phyloP scores from a whole-genome alignment of 805 yeast species.

The Blastobotrys mokoenaii region DNA sequence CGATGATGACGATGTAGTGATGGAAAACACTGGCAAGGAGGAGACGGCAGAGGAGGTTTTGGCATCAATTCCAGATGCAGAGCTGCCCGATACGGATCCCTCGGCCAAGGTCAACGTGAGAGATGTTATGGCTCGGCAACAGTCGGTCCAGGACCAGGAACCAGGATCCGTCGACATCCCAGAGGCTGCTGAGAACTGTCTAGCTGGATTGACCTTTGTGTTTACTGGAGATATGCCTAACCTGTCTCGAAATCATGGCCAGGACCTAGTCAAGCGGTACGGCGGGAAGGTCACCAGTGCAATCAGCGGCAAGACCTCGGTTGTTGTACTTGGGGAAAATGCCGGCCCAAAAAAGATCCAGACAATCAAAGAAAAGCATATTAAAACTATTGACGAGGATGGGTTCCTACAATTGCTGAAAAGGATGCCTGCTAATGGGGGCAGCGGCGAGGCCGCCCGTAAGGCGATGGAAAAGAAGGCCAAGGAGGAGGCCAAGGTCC shows the following conservation, averaged over 20 bases:
- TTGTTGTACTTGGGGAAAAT: slow-evolving; percentile 88
- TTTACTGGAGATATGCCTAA: slow-evolving; percentile 86
- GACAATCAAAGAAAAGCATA: slow-evolving; percentile 61
- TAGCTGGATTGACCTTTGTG: slow-evolving; percentile 82
- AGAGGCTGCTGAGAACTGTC: slow-evolving; percentile 75
- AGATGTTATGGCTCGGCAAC: slow-evolving; percentile 47
- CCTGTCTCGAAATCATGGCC: slow-evolving; percentile 68
- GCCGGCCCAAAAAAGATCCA: slow-evolving; percentile 95
- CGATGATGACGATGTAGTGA: too few species aligned
- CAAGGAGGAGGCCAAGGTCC: slow-evolving; percentile 52
- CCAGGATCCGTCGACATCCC: slow-evolving; percentile 46
- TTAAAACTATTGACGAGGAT: slow-evolving; percentile 78
- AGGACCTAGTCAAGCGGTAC: slow-evolving; percentile 66
- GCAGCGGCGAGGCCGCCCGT: slow-evolving; percentile 70
- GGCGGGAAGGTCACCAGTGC: slow-evolving; percentile 86
- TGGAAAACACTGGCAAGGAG: too few species aligned
- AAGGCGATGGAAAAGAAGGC: slow-evolving; percentile 62
- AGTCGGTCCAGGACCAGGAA: slow-evolving; percentile 15
- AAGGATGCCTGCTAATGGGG: slow-evolving; percentile 89
- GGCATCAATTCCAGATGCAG: slow-evolving; percentile 65
- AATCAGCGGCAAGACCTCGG: slow-evolving; percentile 73
- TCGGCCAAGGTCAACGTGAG: slow-evolving; percentile 45
- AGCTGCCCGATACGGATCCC: slow-evolving; percentile 42
- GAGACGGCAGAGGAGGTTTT: slow-evolving; percentile 48
- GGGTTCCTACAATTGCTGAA: slow-evolving; percentile 70